A percentile compares a stretch with the other conserved stretches of the same genome.
Evolutionary conservation across 1,139 yeast species (phyloP).

Genomic region (Sugiyamaella xylanicola): DNA sequence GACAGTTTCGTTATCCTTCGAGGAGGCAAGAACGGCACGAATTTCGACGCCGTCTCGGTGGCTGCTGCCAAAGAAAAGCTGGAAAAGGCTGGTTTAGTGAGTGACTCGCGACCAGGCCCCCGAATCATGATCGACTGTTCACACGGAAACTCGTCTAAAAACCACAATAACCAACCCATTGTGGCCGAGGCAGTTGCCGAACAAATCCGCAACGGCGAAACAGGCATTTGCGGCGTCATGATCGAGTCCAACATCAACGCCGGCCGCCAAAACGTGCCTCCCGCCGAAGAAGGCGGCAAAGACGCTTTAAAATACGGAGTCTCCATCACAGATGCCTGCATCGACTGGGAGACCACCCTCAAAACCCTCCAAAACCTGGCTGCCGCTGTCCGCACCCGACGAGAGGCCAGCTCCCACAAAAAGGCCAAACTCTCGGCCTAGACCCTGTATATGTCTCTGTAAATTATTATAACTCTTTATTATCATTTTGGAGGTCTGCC

Average conservation of each 20-base stretch:
- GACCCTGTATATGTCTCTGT: neutral
- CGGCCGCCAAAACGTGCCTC: constrained; percentile 90
- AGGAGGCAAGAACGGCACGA: constrained; percentile 94
- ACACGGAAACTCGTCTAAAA: constrained; percentile 91
- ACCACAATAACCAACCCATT: constrained; percentile 88
- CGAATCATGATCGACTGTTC: constrained; percentile 97
- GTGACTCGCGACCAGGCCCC: constrained; percentile 46
- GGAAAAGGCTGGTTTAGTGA: constrained; percentile 56
- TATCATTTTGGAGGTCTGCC: no score
- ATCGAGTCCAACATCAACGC: constrained; percentile 89
- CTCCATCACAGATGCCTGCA: constrained; percentile 96
- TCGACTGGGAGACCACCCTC: constrained; percentile 83
- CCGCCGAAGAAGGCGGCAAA: constrained; percentile 67
- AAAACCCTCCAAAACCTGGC: constrained; percentile 70
- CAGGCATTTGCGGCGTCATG: constrained; percentile 88
- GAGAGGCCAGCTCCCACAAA: constrained; percentile 12
- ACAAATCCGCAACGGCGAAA: constrained; percentile 77
- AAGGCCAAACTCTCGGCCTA: constrained; percentile 11
- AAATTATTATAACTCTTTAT: neutral
- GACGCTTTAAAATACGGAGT: constrained; percentile 81
- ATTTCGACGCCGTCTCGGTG: constrained; percentile 77
- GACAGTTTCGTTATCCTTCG: constrained; percentile 90
- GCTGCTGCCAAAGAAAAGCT: constrained; percentile 67
- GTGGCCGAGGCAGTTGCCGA: constrained; percentile 81
- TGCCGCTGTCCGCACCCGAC: constrained; percentile 78